Evolutionary conservation across 2,329 filamentous ascomycete species (phyloP), one percentile per base, ranked within the genome.

Genomic region (Xylaria sp.): DNA sequence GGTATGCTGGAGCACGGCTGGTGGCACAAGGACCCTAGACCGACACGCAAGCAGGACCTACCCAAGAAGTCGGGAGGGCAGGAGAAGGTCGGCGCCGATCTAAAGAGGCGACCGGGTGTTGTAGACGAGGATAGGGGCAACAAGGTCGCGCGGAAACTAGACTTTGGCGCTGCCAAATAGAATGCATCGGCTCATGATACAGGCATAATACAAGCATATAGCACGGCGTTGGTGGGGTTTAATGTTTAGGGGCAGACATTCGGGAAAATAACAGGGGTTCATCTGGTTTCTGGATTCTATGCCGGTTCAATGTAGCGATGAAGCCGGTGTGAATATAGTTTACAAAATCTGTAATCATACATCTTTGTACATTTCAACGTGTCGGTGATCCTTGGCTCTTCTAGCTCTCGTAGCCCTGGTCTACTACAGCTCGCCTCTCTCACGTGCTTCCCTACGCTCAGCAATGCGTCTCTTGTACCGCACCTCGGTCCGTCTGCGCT

Each of bases 401-500:
- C 31, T 7, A 3, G 27, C 4, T 58, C 35, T 54, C 25, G 1
- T 44, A 38, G 33, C 37, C 44, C 25, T 4, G 21, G 21, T 21
- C 25, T 33, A 60, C 59, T 53, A 62, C 27, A 69, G 47, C 59
- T 71, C 66, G 35, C 68, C 73, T 53, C 66, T 68, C 70, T 80
- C 80, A 68, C 75, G 82, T 74, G 64, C 77, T 74, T 91, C 92
- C 77, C 89, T 91, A 68, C 91, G 88, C 80, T 93, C 91, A 35
- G 88, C 88, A 53, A 90, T 87, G 67, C 90, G 86, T 79, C 87
- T 90, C 88, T 96, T 97, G 70, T 93, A 92, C 71, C 91, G 85
- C 54, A 97, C 88, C 80, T 96, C 90, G 15, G 90, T 91, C 76
- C 86, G 88, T 77, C 95, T 87, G 76, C 95, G 88, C 83, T 99